phyloP scores from a whole-genome alignment of 2,329 filamentous ascomycete genomes.

The Colletotrichum cereale region DNA sequence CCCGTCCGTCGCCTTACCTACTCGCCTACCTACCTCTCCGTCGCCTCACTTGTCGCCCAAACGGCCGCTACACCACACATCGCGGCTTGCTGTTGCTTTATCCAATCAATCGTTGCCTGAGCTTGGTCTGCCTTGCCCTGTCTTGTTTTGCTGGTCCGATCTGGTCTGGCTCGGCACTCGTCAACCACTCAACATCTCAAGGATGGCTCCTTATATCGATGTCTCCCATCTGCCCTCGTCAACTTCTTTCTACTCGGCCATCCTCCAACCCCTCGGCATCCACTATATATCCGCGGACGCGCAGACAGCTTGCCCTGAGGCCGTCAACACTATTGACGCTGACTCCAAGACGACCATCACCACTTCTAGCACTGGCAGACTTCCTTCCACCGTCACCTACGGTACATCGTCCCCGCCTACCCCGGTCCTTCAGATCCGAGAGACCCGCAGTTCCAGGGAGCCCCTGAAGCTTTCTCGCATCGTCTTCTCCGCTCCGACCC shows the following conservation, averaged over 20 bases:
- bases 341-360: slow-evolving; percentile 16
- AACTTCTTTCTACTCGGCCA: slow-evolving; percentile 85
- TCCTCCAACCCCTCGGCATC: slow-evolving; percentile 83
- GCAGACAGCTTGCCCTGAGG: slow-evolving; percentile 32
- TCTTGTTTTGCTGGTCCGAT: neutral
- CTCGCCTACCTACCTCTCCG: neutral
- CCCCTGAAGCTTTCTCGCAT: slow-evolving; percentile 62
- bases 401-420: slow-evolving; percentile 51
- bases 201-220: slow-evolving; percentile 65
- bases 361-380: slow-evolving; percentile 1
- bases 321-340: slow-evolving; percentile 5
- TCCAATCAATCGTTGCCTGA: neutral
- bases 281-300: slow-evolving; percentile 67
- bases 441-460: slow-evolving; percentile 54
- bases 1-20: neutral
- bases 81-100: neutral
- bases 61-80: neutral
- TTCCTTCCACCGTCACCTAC: slow-evolving; percentile 55
- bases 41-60: slow-evolving; percentile 5
- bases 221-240: slow-evolving; percentile 85
- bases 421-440: slow-evolving; percentile 61
- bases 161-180: neutral
- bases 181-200: neutral
- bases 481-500: slow-evolving; percentile 76
- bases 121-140: neutral